Base-by-base conservation (phyloP, 257 asterid genomes). In the Prunella vulgaris region DNA sequence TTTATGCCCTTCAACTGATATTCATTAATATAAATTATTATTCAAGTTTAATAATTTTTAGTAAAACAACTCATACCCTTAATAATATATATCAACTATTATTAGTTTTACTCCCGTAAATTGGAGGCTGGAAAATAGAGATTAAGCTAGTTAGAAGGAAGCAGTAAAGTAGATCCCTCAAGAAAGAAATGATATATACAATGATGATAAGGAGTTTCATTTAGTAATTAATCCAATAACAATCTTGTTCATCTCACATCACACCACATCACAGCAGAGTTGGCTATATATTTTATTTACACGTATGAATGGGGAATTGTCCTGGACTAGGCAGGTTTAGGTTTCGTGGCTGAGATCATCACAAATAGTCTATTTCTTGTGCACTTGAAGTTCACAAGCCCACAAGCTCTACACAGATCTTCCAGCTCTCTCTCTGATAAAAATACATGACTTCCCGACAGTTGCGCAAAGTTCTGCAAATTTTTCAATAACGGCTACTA, bases 281-380 rank as follows among this genome's bases (percentile, higher is more conserved):
- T 48, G 56, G 22, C 2, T 49, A 49, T 49, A 22, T 21, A n/a
- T 53, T 53, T 20, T 10, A 7, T 3, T 52, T 18, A 51, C 28
- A 20, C 22, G 60, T 53, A 20, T 21, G 60, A 8, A 54, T 22
- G 17, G 13, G 5, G 5, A 25, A 56, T 10, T 52, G 6, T 20
- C 10, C 7, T 56, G 1, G 1, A 3, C 38, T 74, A 68, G 5
- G 58, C 42, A 35, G 42, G 12, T 35, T 35, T 60, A 27, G 92
- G 89, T 77, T 90, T 90, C 76, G 20, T 79, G 52, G 97, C 96
- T 3, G 88, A 53, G 71, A 91, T 78, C 97, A 91, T 91, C 67
- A 87, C 89, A 59, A 92, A 92, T 5, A 68, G 66, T 67, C 93
- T 63, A 57, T 86, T 89, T 80, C 97, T 80, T 12, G 75, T 82